A percentile compares a stretch with the other conserved stretches of the same genome.
These are phyloP conservation scores for Rutstroemia sp. DNA, from an alignment of 2,329 filamentous ascomycete genomes.

Conservation along the genomic window DNA sequence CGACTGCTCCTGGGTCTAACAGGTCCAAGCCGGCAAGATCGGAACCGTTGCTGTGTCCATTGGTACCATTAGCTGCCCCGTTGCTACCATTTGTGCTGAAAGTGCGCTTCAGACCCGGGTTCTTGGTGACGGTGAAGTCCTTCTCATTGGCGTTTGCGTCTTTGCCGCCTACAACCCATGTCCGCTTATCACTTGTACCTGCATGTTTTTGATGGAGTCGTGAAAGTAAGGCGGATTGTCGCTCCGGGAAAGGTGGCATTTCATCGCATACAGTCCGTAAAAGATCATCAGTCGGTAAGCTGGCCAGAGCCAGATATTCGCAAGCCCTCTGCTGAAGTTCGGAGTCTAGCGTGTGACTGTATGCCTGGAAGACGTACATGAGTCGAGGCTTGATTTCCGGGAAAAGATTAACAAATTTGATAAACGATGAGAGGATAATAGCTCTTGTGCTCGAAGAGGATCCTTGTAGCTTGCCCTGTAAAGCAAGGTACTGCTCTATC, in stretches of 20 bases:
- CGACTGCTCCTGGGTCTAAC: constrained; percentile 49
- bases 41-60: constrained; percentile 38
- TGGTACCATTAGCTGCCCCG: constrained; percentile 40
- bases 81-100: constrained; percentile 57
- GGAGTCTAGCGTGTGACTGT: constrained; percentile 90
- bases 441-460: constrained; percentile 86
- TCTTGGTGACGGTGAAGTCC: constrained; percentile 75
- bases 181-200: constrained; percentile 87
- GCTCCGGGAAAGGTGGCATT: constrained; percentile 96
- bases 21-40: constrained; percentile 83
- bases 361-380: constrained; percentile 80
- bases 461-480: constrained; percentile 82
- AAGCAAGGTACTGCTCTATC: constrained; percentile 91
- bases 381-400: constrained; percentile 97
- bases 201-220: constrained; percentile 91
- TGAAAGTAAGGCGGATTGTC: constrained; percentile 85
- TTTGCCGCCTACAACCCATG: constrained; percentile 96
- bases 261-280: constrained; percentile 93
- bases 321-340: constrained; percentile 95
- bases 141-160: constrained; percentile 78
- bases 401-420: constrained; percentile 98
- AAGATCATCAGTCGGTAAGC: constrained; percentile 80
- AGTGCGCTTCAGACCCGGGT: constrained; percentile 74
- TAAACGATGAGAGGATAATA: constrained; percentile 89
- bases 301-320: constrained; percentile 84